phyloP scores from a whole-genome alignment of 768 basidiomycete species.

The Hydnum rufescens region DNA sequence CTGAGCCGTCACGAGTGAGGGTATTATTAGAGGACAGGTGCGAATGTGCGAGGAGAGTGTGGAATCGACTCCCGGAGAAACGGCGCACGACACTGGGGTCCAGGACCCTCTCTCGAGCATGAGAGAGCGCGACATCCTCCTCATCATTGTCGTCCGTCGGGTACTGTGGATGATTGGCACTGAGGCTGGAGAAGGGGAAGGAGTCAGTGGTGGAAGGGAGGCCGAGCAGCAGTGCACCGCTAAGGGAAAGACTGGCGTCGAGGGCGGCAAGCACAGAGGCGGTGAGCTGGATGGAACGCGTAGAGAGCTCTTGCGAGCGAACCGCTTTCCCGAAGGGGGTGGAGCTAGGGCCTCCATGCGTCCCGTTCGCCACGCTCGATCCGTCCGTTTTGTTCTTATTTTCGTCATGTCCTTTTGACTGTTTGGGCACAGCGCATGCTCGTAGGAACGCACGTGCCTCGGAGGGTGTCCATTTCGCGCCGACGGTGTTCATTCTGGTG shows the following conservation, averaged over 20 bases:
- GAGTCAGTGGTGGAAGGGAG: too few relatives aligned
- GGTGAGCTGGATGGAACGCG: constrained; percentile 9
- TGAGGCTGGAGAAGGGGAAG: too few relatives aligned
- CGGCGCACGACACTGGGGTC: neutral
- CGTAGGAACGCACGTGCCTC: constrained; percentile 8
- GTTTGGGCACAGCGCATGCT: constrained; percentile 3
- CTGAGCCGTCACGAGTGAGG: too few relatives aligned
- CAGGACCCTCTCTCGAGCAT: too few relatives aligned
- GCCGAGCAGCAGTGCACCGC: neutral
- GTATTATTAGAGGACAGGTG: too few relatives aligned
- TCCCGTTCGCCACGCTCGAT: neutral
- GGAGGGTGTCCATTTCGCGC: constrained; percentile 7
- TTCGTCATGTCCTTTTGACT: too few relatives aligned
- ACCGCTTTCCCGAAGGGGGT: neutral
- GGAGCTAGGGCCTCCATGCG: neutral
- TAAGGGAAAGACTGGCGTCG: neutral
- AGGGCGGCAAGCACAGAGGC: constrained; percentile 6
- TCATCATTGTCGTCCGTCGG: neutral
- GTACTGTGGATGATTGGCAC: too few relatives aligned
- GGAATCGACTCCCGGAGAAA: neutral
- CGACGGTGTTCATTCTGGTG: neutral
- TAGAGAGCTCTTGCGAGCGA: neutral
- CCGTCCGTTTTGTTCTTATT: too few relatives aligned
- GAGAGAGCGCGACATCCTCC: neutral
- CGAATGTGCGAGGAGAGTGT: neutral